A percentile compares a stretch with the other conserved stretches of the same genome.
Evolutionary conservation across 441 rosid species (phyloP).

Genomic region (Theobroma grandiflorum): DNA sequence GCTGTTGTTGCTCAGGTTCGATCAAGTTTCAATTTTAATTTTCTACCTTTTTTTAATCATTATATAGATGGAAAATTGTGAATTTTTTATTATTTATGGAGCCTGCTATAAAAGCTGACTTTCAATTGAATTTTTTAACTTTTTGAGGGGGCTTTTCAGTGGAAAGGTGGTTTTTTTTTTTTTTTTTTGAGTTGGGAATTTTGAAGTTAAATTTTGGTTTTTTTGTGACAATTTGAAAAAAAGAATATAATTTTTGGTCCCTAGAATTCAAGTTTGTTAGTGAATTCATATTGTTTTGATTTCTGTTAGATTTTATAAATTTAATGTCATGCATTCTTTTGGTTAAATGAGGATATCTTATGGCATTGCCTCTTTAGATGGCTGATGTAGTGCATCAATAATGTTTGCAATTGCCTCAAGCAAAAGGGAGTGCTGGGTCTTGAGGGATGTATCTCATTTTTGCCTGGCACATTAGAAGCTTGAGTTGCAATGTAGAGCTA

Average conservation of each 20-base stretch:
- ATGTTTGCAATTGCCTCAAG: slow-evolving; percentile 24
- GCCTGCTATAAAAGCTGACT: neutral
- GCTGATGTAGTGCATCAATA: slow-evolving; percentile 25
- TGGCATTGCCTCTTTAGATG: slow-evolving; percentile 7
- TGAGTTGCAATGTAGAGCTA: slow-evolving; percentile 14
- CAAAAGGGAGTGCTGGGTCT: slow-evolving; percentile 26
- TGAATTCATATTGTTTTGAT: neutral
- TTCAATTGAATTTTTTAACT: neutral
- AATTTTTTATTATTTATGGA: neutral
- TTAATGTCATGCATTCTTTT: neutral
- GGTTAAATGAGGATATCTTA: slow-evolving; percentile 4
- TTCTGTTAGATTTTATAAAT: neutral
- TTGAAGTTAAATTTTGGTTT: neutral
- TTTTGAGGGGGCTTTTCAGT: neutral
- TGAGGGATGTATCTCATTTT: slow-evolving; percentile 20
- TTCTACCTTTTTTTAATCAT: neutral
- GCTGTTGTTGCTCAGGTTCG: slow-evolving; percentile 87
- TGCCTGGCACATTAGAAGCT: slow-evolving; percentile 26
- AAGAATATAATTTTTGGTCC: neutral
- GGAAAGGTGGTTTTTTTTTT: neutral
- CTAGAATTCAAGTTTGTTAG: neutral
- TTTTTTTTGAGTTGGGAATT: neutral
- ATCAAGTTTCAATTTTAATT: slow-evolving; percentile 31
- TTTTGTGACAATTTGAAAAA: neutral
- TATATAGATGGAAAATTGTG: neutral